Conservation (phyloP, 2,329 filamentous ascomycete species). For the Exserohilum turcica region DNA sequence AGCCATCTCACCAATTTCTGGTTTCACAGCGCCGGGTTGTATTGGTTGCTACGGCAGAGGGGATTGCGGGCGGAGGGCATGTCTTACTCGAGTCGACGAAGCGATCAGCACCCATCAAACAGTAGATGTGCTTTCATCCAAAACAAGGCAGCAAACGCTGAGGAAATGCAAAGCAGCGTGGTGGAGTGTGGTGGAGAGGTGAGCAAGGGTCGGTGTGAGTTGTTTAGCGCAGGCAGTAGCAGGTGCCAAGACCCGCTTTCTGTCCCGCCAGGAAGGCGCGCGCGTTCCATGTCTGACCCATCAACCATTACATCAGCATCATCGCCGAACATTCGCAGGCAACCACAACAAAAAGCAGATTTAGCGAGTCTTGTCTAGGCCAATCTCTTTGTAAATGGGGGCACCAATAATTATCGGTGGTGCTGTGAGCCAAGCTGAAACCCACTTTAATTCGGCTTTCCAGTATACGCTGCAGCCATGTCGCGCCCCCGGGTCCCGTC, state of each 20-base stretch:
- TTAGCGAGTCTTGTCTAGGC: not conserved
- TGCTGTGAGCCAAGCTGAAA: too few relatives aligned
- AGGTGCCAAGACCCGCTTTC: conserved; percentile 7
- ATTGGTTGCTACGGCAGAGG: conserved; percentile 18
- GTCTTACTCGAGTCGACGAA: conserved; percentile 31
- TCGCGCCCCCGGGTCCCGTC: too few relatives aligned
- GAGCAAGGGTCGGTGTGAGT: conserved; percentile 25
- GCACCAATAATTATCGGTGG: too few relatives aligned
- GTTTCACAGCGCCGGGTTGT: conserved; percentile 15
- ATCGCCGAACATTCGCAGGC: not conserved
- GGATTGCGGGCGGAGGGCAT: conserved; percentile 22
- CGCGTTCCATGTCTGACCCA: not conserved
- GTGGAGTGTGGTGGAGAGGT: conserved; percentile 17
- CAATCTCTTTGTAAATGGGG: not conserved
- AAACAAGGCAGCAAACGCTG: conserved; percentile 11
- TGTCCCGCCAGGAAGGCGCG: conserved; percentile 1
- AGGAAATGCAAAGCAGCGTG: conserved; percentile 17
- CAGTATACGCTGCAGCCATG: too few relatives aligned
- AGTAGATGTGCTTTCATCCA: conserved; percentile 20
- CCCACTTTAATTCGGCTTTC: too few relatives aligned
- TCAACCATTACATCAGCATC: conserved; percentile 3
- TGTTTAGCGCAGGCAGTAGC: conserved; percentile 18
- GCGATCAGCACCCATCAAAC: conserved; percentile 26
- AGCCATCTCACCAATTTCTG: conserved; percentile 27
- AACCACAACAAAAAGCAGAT: too few relatives aligned